Percentiles rank a stretch among this genome's conserved stretches.
phyloP scores from a whole-genome alignment of 139 green algal genomes.

The Coccomyxa sp. region DNA sequence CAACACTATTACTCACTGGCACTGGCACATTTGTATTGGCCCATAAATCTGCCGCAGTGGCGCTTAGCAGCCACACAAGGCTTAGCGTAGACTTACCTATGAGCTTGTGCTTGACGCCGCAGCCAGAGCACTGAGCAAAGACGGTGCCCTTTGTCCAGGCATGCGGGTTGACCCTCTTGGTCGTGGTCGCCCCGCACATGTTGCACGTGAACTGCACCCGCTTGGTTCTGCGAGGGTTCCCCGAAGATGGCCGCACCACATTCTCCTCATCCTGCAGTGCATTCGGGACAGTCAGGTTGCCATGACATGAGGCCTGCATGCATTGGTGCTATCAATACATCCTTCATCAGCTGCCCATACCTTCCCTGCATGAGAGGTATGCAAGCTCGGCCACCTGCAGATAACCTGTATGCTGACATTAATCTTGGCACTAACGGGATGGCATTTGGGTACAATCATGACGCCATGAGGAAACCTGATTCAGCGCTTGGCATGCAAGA shows the following conservation, averaged over 20 bases:
- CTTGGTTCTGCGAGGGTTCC: too few species aligned
- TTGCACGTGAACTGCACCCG: slow-evolving; percentile 63
- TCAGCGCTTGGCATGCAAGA: too few species aligned
- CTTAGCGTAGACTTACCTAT: slow-evolving; percentile 5
- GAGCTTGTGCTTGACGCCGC: slow-evolving; percentile 55
- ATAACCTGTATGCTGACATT: too few species aligned
- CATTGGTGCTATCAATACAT: neutral
- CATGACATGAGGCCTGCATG: neutral
- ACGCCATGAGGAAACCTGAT: neutral
- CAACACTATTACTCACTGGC: neutral
- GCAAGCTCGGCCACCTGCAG: neutral
- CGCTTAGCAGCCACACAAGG: too few species aligned
- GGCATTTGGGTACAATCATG: neutral
- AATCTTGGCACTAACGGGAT: neutral
- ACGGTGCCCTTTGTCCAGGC: slow-evolving; percentile 54
- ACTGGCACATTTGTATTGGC: too few species aligned
- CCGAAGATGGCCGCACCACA: neutral
- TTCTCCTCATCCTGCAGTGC: neutral
- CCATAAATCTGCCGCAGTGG: too few species aligned
- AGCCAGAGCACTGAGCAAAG: slow-evolving; percentile 55
- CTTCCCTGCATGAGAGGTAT: neutral
- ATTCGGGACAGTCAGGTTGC: neutral
- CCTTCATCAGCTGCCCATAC: neutral
- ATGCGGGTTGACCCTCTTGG: slow-evolving; percentile 51
- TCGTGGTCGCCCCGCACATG: slow-evolving; percentile 40